phyloP scores from a whole-genome alignment of 2,329 filamentous ascomycete species.

The Nakataea oryzae region DNA sequence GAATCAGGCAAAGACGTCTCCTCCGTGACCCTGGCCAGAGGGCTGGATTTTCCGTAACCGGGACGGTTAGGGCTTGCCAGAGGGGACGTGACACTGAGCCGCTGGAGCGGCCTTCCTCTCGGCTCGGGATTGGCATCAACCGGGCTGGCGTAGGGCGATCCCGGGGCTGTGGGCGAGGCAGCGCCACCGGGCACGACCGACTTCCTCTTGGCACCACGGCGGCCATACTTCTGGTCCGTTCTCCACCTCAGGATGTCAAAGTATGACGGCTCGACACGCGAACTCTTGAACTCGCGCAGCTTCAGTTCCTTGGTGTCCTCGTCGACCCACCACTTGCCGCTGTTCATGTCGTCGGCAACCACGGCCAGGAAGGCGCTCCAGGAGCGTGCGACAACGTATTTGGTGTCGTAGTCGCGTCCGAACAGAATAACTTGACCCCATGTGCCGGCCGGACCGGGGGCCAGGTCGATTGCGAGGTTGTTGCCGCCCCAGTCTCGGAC shows the following conservation, averaged over 20 bases:
- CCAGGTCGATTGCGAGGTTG: conserved; percentile 87
- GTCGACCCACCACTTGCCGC: conserved; percentile 83
- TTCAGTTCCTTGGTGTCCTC: conserved; percentile 89
- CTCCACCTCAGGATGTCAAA: conserved; percentile 93
- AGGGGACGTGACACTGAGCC: conserved; percentile 54
- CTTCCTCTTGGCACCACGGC: conserved; percentile 43
- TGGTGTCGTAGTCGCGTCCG: conserved; percentile 95
- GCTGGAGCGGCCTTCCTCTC: conserved; percentile 62
- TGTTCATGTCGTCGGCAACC: conserved; percentile 82
- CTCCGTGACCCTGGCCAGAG: conserved; percentile 65
- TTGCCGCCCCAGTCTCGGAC: conserved; percentile 98
- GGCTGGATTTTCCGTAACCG: conserved; percentile 57
- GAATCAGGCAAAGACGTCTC: conserved; percentile 37
- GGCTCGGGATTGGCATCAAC: conserved; percentile 43
- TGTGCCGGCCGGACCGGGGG: conserved; percentile 76
- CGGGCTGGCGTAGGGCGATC: conserved; percentile 57
- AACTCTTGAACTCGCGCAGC: conserved; percentile 80
- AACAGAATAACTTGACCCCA: conserved; percentile 98
- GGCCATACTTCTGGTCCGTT: conserved; percentile 87
- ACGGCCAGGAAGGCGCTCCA: conserved; percentile 82
- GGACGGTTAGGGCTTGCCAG: conserved; percentile 55
- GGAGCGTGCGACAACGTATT: conserved; percentile 89
- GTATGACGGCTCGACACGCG: conserved; percentile 84
- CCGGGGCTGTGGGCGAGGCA: conserved; percentile 28
- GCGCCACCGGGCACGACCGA: conserved; percentile 32